A percentile compares a stretch with the other conserved stretches of the same genome.
phyloP scores from a whole-genome alignment of 2,329 filamentous ascomycete species.

The Alternaria arbusti region DNA sequence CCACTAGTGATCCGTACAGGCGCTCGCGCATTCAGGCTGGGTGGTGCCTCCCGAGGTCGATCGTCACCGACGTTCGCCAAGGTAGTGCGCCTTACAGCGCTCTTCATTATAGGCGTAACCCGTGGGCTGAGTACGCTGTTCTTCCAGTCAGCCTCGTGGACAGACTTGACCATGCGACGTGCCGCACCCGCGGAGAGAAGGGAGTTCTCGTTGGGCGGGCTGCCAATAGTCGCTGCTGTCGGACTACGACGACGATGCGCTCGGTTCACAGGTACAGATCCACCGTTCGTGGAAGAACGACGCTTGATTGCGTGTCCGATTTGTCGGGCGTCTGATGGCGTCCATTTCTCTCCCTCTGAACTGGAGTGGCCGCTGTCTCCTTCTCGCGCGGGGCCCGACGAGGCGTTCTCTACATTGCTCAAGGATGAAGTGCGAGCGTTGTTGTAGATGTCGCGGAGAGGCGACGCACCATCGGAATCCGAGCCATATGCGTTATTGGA shows the following conservation, averaged over 20 bases:
- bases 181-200: slow-evolving; percentile 72
- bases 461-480: slow-evolving; percentile 59
- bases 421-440: slow-evolving; percentile 60
- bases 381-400: slow-evolving; percentile 30
- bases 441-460: slow-evolving; percentile 54
- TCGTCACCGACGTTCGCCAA: slow-evolving; percentile 43
- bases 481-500: slow-evolving; percentile 65
- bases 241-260: slow-evolving; percentile 63
- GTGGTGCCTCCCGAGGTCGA: slow-evolving; percentile 28
- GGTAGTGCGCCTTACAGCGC: slow-evolving; percentile 46
- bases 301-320: slow-evolving; percentile 65
- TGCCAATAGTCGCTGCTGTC: slow-evolving; percentile 52
- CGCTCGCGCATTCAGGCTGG: slow-evolving; percentile 31
- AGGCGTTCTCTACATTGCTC: slow-evolving; percentile 56
- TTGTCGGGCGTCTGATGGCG: slow-evolving; percentile 59
- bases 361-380: slow-evolving; percentile 45
- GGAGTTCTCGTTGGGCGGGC: slow-evolving; percentile 63
- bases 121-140: slow-evolving; percentile 67
- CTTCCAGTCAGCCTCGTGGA: slow-evolving; percentile 63
- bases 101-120: slow-evolving; percentile 65
- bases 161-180: slow-evolving; percentile 69
- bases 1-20: slow-evolving; percentile 44
- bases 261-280: slow-evolving; percentile 49
- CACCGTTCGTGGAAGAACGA: slow-evolving; percentile 54
- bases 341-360: slow-evolving; percentile 60